phyloP scores from a whole-genome alignment of 2,329 filamentous ascomycete genomes.

The Xylaria multiplex region DNA sequence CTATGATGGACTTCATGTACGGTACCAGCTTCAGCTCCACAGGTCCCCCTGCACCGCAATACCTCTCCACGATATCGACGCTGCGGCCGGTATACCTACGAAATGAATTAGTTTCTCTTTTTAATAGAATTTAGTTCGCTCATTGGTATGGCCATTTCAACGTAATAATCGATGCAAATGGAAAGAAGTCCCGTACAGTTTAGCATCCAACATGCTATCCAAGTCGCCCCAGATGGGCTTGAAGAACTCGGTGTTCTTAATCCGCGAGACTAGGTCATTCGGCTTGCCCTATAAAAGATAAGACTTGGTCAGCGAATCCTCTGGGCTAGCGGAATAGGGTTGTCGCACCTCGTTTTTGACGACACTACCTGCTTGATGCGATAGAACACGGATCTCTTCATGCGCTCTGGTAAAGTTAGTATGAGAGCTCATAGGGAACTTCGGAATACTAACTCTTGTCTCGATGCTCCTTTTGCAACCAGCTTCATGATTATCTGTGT shows the following conservation, averaged over 20 bases:
- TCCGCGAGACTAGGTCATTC: constrained; percentile 85
- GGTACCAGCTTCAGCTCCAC: constrained; percentile 53
- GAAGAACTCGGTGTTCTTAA: constrained; percentile 79
- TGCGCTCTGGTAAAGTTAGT: constrained; percentile 64
- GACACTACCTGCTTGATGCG: constrained; percentile 75
- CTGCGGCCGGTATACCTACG: constrained; percentile 56
- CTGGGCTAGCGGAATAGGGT: background rate
- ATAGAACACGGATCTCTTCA: constrained; percentile 86
- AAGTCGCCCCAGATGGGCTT: constrained; percentile 74
- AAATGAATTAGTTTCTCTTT: constrained; percentile 1
- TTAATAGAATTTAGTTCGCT: no score
- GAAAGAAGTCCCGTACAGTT: constrained; percentile 52
- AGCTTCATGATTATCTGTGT: constrained; percentile 46
- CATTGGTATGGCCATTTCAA: background rate
- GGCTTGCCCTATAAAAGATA: constrained; percentile 62
- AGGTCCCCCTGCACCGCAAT: constrained; percentile 54
- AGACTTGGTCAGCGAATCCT: constrained; percentile 6
- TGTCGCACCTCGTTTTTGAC: constrained; percentile 56
- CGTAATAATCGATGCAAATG: constrained; percentile 34
- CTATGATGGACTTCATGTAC: constrained; percentile 52
- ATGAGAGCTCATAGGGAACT: background rate
- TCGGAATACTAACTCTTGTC: constrained; percentile 40
- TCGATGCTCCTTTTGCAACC: constrained; percentile 43
- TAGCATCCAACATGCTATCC: constrained; percentile 72
- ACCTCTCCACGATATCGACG: constrained; percentile 57